Evolutionary conservation across 1,139 yeast species (phyloP), one percentile per base, ranked within the genome.

Genomic region (Petasospora rhodanensis): DNA sequence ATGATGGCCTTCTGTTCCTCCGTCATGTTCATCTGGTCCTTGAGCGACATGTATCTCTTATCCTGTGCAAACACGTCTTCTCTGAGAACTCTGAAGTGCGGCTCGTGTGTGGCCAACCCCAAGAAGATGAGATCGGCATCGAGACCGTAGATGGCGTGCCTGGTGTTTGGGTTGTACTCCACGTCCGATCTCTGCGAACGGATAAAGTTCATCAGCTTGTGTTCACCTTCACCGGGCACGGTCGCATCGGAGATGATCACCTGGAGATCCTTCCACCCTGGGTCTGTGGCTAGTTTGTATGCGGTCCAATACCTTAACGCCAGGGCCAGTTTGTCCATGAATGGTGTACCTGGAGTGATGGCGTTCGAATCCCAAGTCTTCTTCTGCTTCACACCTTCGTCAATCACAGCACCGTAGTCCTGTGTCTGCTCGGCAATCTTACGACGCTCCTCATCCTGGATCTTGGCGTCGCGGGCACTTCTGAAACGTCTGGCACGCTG

Each of bases 151-250:
- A 93, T 78, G 61, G 96, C 87, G 59, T 93, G 98, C 27, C 84
- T 76, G 2, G 89, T 81, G 58, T 93, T 91, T 23, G 96, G 91
- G 51, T 84, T 73, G 58, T 89, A 87, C 54, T 75, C 84, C 1
- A 91, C 82, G 51, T 84, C 89, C 29, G 87, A 77, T 56, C 95
- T 74, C 60, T 84, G 86, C 32, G 80, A 71, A 50, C 98, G 76
- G 47, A 93, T 84, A 54, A 82, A 87, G 47, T 83, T 84, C 98
- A 91, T 93, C 49, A 91, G 81, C 58, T 91, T 91, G 66, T 91
- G 99, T 61, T 91, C 99, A 54, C 99, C 99, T 66, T 91, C 99
- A 40, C 99, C 99, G 1, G 99, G 98, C 10, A 89, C 97, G 20
- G 94, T 91, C 31, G 95, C 96, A 49, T 94, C 99, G 54, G 95